Base-by-base conservation (phyloP, 1,284 basidiomycete species). In the Puccinia coronata region DNA sequence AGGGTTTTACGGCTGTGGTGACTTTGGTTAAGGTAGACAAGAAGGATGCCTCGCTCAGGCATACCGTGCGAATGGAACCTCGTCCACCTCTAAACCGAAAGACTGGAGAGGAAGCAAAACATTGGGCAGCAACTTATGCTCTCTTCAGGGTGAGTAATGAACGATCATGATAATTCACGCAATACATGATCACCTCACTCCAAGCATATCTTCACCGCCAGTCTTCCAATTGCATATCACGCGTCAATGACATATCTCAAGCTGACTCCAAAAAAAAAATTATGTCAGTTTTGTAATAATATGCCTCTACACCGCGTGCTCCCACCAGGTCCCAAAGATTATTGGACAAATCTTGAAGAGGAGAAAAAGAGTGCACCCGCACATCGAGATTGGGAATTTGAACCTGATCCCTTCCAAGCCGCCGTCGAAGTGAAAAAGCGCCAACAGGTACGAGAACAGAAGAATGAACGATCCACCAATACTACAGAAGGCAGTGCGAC, bases 121-220 rank as follows among this genome's bases (percentile, higher is more conserved):
- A 86, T 80, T 86, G 85, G 85, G 85, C 82, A 12, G 86, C 86
- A n/a, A 86, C 85, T 34, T 86, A 86, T 79, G 86, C 84, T 1
- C 83, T 86, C 6, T 86, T 86, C 43, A 83, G 86, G 14, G 82
- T 83, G 28, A 67, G 82, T 82, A 28, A 39, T 57, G 25, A 25
- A 41, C 43, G 6, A 28, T 47, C 23, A 39, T 57, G 36, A 57
- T 14, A 18, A 8, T 28, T 14, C 2, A n/a, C 16, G 23, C 11
- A 67, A 11, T 41, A n/a, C 28, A 59, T 61, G n/a, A n/a, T n/a
- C n/a, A n/a, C 23, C 53, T 39, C 25, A 25, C 39, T 41, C 31
- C 77, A 28, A 59, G 3, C 39, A 51, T 18, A 59, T 72, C 23
- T n/a, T 47, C n/a, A n/a, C n/a, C n/a, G n/a, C n/a, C n/a, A n/a